A percentile compares a stretch with the other conserved stretches of the same genome.
Conservation (phyloP, 1,139 yeast species). For the Magnusiomyces tetraspermus region DNA sequence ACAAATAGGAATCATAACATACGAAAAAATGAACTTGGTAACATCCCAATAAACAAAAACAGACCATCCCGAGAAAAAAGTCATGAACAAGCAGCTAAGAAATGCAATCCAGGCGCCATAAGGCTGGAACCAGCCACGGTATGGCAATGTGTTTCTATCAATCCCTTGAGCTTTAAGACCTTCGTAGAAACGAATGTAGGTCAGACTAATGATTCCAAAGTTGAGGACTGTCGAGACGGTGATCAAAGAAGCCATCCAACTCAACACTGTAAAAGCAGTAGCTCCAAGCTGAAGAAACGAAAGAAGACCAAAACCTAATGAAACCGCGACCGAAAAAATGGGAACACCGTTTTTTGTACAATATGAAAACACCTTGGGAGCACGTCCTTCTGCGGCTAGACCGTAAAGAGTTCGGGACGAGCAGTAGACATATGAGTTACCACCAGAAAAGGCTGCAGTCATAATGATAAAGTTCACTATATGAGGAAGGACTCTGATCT, state of each 20-base stretch:
- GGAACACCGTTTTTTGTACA: conserved; percentile 55
- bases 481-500: conserved; percentile 46
- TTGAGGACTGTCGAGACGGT: conserved; percentile 75
- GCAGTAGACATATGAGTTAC: conserved; percentile 62
- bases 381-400: conserved; percentile 47
- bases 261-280: conserved; percentile 55
- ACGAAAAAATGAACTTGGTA: conserved; percentile 54
- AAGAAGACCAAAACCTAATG: conserved; percentile 41
- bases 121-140: conserved; percentile 49
- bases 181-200: conserved; percentile 54
- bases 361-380: conserved; percentile 37
- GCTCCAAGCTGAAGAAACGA: conserved; percentile 51
- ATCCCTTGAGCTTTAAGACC: conserved; percentile 54
- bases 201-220: conserved; percentile 53
- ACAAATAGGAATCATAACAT: conserved; percentile 58
- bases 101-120: conserved; percentile 39
- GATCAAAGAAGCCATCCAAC: conserved; percentile 66
- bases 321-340: conserved; percentile 39
- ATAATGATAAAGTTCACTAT: conserved; percentile 54
- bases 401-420: conserved; percentile 52
- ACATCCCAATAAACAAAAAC: conserved; percentile 60
- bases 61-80: conserved; percentile 55
- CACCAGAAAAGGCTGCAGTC: conserved; percentile 61
- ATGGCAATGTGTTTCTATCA: conserved; percentile 46
- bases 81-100: conserved; percentile 48